These are phyloP conservation scores for Colletotrichum musae DNA, from an alignment of 2,329 filamentous ascomycete genomes.

Conservation along the genomic window DNA sequence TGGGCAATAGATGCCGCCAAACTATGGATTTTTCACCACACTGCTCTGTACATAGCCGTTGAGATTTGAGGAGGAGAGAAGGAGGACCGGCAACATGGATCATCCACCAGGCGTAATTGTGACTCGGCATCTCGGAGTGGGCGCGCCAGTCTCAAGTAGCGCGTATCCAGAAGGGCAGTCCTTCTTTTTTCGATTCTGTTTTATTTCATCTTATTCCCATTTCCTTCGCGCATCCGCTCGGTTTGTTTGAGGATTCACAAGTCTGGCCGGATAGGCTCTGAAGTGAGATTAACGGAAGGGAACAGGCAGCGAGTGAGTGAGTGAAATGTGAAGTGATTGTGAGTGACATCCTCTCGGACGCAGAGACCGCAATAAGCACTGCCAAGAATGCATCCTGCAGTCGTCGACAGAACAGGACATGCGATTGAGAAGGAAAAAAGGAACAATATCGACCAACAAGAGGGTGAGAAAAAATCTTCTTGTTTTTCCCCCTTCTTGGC, in stretches of 20 bases:
- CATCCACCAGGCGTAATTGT: constrained; percentile 8
- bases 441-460: background rate
- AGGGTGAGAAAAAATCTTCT: constrained; percentile 11
- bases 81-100: constrained; percentile 4
- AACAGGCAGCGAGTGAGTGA: too few relatives aligned
- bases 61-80: background rate
- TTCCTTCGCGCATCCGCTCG: constrained; percentile 16
- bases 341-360: background rate
- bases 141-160: background rate
- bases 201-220: background rate
- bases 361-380: background rate
- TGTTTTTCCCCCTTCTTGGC: constrained; percentile 14
- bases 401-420: background rate
- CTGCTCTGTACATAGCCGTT: too few relatives aligned
- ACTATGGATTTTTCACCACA: background rate
- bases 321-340: too few relatives aligned
- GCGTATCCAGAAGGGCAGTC: background rate
- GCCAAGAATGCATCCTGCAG: constrained; percentile 1
- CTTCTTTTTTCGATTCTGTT: constrained; percentile 24
- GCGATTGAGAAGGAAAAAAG: background rate
- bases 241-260: constrained; percentile 24
- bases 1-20: background rate
- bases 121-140: background rate
- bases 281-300: too few relatives aligned
- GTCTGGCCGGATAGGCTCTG: too few relatives aligned